A percentile compares a stretch with the other conserved stretches of the same genome.
Evolutionary conservation across 2,329 filamentous ascomycete species (phyloP).

Genomic region (Achaetomium macrosporum): DNA sequence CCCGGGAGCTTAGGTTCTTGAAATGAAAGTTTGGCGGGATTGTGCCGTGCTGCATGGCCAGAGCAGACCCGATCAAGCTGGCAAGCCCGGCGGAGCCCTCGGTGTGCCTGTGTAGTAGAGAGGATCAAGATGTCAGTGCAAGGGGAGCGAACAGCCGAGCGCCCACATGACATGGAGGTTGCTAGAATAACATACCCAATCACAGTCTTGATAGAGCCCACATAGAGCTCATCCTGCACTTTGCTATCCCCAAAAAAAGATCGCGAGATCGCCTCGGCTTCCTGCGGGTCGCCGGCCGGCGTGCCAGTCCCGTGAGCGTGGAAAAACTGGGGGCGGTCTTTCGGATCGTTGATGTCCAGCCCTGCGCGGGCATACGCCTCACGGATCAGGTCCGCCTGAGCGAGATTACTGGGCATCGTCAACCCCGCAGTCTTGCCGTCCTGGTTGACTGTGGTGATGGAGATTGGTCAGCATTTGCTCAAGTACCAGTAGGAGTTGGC

Average conservation of each 20-base stretch:
- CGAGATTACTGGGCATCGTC: constrained; percentile 39
- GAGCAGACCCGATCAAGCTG: constrained; percentile 36
- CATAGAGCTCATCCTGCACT: constrained; percentile 23
- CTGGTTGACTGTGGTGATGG: too few relatives aligned
- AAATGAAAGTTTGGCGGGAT: constrained; percentile 41
- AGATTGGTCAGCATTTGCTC: too few relatives aligned
- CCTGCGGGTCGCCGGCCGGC: too few relatives aligned
- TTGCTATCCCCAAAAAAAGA: too few relatives aligned
- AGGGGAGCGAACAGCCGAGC: too few relatives aligned
- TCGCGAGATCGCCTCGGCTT: too few relatives aligned
- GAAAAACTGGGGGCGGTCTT: constrained; percentile 31
- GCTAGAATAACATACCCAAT: too few relatives aligned
- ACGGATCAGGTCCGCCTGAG: constrained; percentile 37
- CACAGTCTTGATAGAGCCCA: constrained; percentile 37
- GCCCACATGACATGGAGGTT: too few relatives aligned
- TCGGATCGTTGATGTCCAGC: constrained; percentile 27
- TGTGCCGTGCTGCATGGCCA: constrained; percentile 34
- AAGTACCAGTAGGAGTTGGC: too few relatives aligned
- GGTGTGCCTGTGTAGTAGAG: too few relatives aligned
- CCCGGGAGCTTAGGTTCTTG: constrained; percentile 24
- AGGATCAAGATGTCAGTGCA: too few relatives aligned
- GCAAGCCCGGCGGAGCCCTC: constrained; percentile 43
- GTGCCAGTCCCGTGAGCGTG: constrained; percentile 39
- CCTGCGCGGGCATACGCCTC: constrained; percentile 36
- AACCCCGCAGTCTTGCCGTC: constrained; percentile 45